Evolutionary conservation across 768 basidiomycete species (phyloP).

Genomic region (Boletellus sp.): DNA sequence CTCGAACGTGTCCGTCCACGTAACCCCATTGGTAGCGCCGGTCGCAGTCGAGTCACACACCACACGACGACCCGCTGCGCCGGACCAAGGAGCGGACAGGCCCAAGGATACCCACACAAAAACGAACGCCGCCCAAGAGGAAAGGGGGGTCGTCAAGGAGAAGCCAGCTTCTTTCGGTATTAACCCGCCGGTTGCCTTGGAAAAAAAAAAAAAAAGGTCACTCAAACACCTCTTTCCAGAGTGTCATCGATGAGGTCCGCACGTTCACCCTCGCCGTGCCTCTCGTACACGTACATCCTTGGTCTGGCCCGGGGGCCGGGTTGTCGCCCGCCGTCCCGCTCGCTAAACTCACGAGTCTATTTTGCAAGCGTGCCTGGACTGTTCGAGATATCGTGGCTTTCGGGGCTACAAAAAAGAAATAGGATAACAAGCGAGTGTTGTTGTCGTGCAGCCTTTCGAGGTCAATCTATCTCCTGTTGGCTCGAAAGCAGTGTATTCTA

Average conservation of each 20-base stretch:
- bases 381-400: not conserved
- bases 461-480: not conserved
- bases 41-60: not conserved
- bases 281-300: conserved; percentile 7
- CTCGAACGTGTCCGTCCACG: not conserved
- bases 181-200: conserved; percentile 5
- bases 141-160: conserved; percentile 1
- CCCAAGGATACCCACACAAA: not conserved
- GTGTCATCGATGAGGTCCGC: not conserved
- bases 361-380: not conserved
- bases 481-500: not conserved
- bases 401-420: not conserved
- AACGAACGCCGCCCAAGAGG: not conserved
- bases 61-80: not conserved
- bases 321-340: not conserved
- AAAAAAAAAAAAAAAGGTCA: conserved; percentile 3
- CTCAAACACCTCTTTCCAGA: not conserved
- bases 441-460: not conserved
- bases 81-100: not conserved
- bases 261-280: not conserved
- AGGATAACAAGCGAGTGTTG: not conserved
- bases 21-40: conserved; percentile 1
- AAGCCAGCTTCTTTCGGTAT: conserved; percentile 2
- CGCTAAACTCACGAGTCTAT: not conserved
- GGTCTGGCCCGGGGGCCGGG: conserved; percentile 3